Evolutionary conservation across 305 asterid genomes (phyloP).

Genomic region (Fraxinus velutina): DNA sequence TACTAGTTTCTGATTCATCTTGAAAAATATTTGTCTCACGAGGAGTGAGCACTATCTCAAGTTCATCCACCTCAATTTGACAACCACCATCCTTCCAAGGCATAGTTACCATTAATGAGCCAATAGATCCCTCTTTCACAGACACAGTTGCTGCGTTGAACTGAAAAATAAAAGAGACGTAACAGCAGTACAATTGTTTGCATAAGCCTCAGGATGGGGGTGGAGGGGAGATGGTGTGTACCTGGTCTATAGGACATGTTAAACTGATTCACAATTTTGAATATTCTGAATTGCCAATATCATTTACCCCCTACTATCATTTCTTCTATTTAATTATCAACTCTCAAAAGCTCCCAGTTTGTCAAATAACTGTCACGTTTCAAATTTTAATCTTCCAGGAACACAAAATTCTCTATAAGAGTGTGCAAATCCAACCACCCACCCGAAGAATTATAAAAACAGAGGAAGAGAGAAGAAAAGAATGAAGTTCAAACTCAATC

Average conservation of each 20-base stretch:
- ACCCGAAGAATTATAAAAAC: not conserved
- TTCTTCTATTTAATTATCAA: not conserved
- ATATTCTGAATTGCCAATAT: not conserved
- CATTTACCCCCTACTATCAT: not conserved
- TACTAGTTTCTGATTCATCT: constrained; percentile 41
- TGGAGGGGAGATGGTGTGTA: not conserved
- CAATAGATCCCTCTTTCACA: constrained; percentile 91
- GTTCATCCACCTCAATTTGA: constrained; percentile 76
- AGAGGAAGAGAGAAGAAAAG: not conserved
- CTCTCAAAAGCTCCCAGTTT: not conserved
- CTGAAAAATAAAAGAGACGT: constrained; percentile 44
- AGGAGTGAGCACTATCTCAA: constrained; percentile 83
- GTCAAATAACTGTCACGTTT: not conserved
- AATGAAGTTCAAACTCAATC: not conserved
- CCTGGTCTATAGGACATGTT: not conserved
- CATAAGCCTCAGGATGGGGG: not conserved
- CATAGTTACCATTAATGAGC: constrained; percentile 72
- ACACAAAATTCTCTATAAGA: not conserved
- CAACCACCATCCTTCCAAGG: constrained; percentile 95
- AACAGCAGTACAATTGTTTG: constrained; percentile 18
- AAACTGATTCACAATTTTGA: not conserved
- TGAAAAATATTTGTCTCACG: constrained; percentile 33
- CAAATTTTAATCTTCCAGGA: not conserved
- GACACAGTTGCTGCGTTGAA: constrained; percentile 55
- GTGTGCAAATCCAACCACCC: not conserved